These are phyloP conservation scores for Fulvia fulva DNA, from an alignment of 2,329 filamentous ascomycete genomes.

Conservation along the genomic window DNA sequence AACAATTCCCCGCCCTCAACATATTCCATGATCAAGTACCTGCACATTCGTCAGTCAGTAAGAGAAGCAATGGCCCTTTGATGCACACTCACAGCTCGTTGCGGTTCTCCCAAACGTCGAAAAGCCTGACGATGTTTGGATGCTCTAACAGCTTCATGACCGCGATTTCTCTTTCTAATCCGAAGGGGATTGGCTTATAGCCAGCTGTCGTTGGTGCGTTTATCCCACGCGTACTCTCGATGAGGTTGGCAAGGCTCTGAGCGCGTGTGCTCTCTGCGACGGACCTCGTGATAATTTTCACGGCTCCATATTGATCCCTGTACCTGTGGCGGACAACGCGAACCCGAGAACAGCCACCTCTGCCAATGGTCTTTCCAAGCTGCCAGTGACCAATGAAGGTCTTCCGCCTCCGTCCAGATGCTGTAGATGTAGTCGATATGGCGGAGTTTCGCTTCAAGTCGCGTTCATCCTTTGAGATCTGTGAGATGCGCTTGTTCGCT, in stretches of 20 bases:
- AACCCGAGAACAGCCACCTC: constrained; percentile 84
- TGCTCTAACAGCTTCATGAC: constrained; percentile 97
- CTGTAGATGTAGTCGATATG: constrained; percentile 54
- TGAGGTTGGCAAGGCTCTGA: constrained; percentile 78
- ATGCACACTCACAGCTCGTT: constrained; percentile 74
- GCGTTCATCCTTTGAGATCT: constrained; percentile 42
- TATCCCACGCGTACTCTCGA: constrained; percentile 60
- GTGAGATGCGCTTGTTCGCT: constrained; percentile 53
- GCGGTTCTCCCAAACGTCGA: constrained; percentile 96
- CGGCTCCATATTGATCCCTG: constrained; percentile 72
- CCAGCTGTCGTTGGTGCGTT: constrained; percentile 20
- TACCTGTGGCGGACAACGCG: constrained; percentile 72
- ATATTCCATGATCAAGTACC: constrained; percentile 92
- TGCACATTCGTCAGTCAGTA: constrained; percentile 39
- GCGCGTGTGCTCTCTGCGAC: constrained; percentile 77
- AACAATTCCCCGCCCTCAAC: constrained; percentile 83
- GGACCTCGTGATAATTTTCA: constrained; percentile 88
- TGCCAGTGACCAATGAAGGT: constrained; percentile 92
- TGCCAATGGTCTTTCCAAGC: constrained; percentile 81
- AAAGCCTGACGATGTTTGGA: constrained; percentile 87
- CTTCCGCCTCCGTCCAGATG: constrained; percentile 47
- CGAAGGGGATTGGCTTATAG: constrained; percentile 57
- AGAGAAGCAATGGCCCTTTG: neutral
- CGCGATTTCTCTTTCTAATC: constrained; percentile 89
- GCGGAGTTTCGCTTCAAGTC: constrained; percentile 51